These are phyloP conservation scores for Phytomonas sp. DNA, from an alignment of 208 protist genomes.

Conservation along the genomic window DNA sequence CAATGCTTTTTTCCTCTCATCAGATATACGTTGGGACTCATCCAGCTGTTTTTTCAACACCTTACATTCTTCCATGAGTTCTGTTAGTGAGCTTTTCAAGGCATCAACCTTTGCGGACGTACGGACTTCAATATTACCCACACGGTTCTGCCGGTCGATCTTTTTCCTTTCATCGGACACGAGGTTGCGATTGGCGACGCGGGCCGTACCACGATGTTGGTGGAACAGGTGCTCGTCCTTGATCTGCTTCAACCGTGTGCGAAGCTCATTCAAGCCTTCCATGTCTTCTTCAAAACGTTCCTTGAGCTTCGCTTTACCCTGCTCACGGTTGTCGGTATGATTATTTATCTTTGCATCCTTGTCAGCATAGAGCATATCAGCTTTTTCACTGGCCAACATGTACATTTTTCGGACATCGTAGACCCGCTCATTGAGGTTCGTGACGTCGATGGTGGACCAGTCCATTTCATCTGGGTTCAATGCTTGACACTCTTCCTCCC, in stretches of 20 bases:
- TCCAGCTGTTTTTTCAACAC: slow-evolving; percentile 53
- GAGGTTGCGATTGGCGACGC: slow-evolving; percentile 8
- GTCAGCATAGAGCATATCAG: slow-evolving; percentile 29
- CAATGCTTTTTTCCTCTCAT: slow-evolving; percentile 28
- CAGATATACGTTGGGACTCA: slow-evolving; percentile 29
- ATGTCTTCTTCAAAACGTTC: slow-evolving; percentile 60
- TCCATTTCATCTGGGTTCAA: slow-evolving; percentile 45
- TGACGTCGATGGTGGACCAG: slow-evolving; percentile 36
- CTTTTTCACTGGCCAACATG: slow-evolving; percentile 20
- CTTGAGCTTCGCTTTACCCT: slow-evolving; percentile 36
- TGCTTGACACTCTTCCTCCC: slow-evolving; percentile 31
- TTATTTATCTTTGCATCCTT: slow-evolving; percentile 63
- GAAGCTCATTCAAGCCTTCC: slow-evolving; percentile 42
- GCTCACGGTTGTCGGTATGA: slow-evolving; percentile 63
- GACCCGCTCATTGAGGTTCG: slow-evolving; percentile 35
- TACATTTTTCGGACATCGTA: slow-evolving; percentile 26
- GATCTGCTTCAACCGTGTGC: slow-evolving; percentile 38
- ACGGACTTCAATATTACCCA: slow-evolving; percentile 37
- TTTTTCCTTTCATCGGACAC: slow-evolving; percentile 29
- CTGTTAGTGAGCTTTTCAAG: slow-evolving; percentile 40
- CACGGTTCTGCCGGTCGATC: slow-evolving; percentile 32
- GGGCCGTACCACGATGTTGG: slow-evolving; percentile 60
- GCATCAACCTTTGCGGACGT: slow-evolving; percentile 31
- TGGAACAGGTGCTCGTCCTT: slow-evolving; percentile 64
- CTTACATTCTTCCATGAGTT: slow-evolving; percentile 66